Evolutionary conservation across 2,329 filamentous ascomycete species (phyloP), one percentile per base, ranked within the genome.

Genomic region (Beauveria sp.): DNA sequence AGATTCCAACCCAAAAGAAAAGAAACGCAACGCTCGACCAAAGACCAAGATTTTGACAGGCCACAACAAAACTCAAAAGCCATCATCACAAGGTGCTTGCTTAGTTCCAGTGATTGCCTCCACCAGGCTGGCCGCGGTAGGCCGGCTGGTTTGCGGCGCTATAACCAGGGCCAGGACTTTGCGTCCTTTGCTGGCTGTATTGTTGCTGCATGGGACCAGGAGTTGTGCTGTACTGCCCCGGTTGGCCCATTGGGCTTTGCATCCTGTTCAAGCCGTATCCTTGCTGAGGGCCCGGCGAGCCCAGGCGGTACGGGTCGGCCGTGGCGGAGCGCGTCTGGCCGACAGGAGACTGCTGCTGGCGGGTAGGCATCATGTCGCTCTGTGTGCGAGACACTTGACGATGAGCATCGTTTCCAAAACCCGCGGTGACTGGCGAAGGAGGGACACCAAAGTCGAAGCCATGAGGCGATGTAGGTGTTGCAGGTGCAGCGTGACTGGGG

Each of bases 271-370:
- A 24, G 18, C 61, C 66, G 38, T 63, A 62, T 53, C 45, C 51
- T 46, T 58, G 56, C 43, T 62, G 63, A 5, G 64, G 62, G 5
- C 43, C 65, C 3, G 65, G 64, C 5, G 66, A 66, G 47, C 47
- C 65, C 45, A 65, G 56, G 7, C 65, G 54, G 49, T 60, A 64
- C 14, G 57, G 40, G 20, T 60, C 63, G 9, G 60, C 40, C n/a
- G 62, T 54, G n/a, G 60, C 30, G 34, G 62, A 57, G 50, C 55
- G 58, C 20, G 43, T 38, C 16, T 47, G 56, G 9, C 22, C 46
- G 10, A 24, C 26, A 12, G 60, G 38, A 50, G 61, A 64, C 12
- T 47, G 58, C 40, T 53, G 16, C 18, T 22, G 26, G 5, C 45
- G 47, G 16, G 45, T 16, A 2, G 50, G 49, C 40, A 59, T 54